A percentile compares a stretch with the other conserved stretches of the same genome.
Conservation (phyloP, 768 basidiomycete species). For the Suillus clintonianus region DNA sequence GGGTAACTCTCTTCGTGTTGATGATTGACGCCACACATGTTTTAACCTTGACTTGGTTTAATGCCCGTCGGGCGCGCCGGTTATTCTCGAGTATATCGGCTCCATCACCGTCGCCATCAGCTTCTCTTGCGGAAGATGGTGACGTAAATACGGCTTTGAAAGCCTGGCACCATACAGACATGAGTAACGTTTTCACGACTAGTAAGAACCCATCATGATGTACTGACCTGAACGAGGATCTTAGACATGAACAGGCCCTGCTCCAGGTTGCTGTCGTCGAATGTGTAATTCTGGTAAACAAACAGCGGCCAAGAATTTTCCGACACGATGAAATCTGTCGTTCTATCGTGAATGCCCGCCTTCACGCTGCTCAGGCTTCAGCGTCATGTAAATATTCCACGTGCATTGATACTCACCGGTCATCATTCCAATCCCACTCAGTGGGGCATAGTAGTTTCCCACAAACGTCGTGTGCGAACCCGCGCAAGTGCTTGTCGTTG, state of each 20-base stretch:
- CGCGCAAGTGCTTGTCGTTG: not conserved
- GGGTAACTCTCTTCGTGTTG: too few relatives aligned
- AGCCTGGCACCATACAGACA: slow-evolving; percentile 6
- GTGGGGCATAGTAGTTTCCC: not conserved
- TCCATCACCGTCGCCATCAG: not conserved
- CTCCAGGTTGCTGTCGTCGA: slow-evolving; percentile 8
- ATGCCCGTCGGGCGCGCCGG: too few relatives aligned
- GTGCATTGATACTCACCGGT: not conserved
- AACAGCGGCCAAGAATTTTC: slow-evolving; percentile 15
- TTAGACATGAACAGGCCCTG: slow-evolving; percentile 13
- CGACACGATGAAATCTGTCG: slow-evolving; percentile 11
- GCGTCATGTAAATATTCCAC: not conserved
- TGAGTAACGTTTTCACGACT: too few relatives aligned
- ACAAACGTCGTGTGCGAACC: not conserved
- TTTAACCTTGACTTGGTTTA: too few relatives aligned
- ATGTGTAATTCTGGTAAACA: slow-evolving; percentile 6
- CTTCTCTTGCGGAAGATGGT: slow-evolving; percentile 11
- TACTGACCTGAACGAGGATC: slow-evolving; percentile 15
- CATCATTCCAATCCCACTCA: not conserved
- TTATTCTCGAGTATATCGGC: not conserved
- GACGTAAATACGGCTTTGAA: slow-evolving; percentile 14
- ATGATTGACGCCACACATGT: too few relatives aligned
- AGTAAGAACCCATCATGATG: too few relatives aligned
- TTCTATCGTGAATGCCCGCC: slow-evolving; percentile 6
- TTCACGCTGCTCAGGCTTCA: not conserved